Evolutionary conservation across 2,329 filamentous ascomycete species (phyloP), one percentile per base, ranked within the genome.

Genomic region (Claviceps fusiformis): DNA sequence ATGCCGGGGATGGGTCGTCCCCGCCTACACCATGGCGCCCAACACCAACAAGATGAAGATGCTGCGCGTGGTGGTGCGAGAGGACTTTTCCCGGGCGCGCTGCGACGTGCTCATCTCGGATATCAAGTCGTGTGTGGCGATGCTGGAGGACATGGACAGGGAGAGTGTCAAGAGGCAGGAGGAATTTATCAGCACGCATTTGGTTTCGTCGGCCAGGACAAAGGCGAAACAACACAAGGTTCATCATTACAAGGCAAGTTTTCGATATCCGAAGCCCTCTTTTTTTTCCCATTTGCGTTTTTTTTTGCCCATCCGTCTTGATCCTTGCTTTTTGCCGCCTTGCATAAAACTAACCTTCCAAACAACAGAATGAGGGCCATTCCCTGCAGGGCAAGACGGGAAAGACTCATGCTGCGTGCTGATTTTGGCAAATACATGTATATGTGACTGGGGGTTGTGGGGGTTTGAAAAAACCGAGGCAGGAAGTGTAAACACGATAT

Each of bases 21-120:
- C 92, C 0, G 92, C 92, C 0, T 97, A 97, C 73, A 97, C 91
- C 44, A 96, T 96, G 92, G 92, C 92, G 0, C 91, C 91, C 19
- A 79, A 95, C 67, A 90, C 88, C 19, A 76, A 88, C 55, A 75
- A 83, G 60, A 77, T 96, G 65, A 95, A 95, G 78, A 85, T 97
- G 80, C 82, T 96, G 75, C 85, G 92, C 43, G 82, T 96, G 5
- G 92, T 97, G 0, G 88, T 96, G 5, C 82, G 92, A 52, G 92
- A 96, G 71, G 92, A 96, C 71, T 96, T 97, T 63, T 87, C 83
- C 50, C 84, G 86, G 68, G 83, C 78, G 61, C 80, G 91, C 44
- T 95, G 89, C 65, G 90, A 97, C 65, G 75, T 81, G 10, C 75
- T 97, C 39, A 75, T 96, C 58, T 63, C 68, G 31, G 91, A 96